Percentiles rank a stretch among this genome's conserved stretches.
Evolutionary conservation across 805 yeast species (phyloP).

Genomic region (Nakazawaea anatomiae): DNA sequence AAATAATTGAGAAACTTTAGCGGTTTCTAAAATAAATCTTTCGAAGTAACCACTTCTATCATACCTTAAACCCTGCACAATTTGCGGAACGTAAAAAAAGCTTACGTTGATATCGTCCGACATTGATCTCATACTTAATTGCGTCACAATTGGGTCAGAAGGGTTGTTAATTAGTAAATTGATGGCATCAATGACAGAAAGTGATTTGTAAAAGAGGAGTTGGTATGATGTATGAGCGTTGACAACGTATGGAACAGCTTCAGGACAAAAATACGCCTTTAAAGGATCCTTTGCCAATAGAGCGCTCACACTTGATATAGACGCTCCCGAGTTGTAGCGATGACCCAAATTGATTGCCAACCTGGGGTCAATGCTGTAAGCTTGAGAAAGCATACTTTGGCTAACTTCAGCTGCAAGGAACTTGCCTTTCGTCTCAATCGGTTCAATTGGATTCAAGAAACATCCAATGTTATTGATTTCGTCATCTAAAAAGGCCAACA

Average conservation of each 20-base stretch:
- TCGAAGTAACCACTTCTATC: slow-evolving; percentile 80
- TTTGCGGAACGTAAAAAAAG: slow-evolving; percentile 96
- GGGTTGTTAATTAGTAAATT: slow-evolving; percentile 69
- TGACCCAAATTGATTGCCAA: slow-evolving; percentile 67
- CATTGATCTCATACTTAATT: slow-evolving; percentile 84
- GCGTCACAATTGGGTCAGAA: slow-evolving; percentile 64
- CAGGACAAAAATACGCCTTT: slow-evolving; percentile 47
- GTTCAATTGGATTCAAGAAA: slow-evolving; percentile 67
- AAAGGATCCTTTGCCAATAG: slow-evolving; percentile 43
- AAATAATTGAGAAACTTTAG: slow-evolving; percentile 82
- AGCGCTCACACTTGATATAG: slow-evolving; percentile 38
- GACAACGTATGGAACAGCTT: slow-evolving; percentile 51
- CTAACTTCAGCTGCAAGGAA: slow-evolving; percentile 27
- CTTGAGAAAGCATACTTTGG: slow-evolving; percentile 41
- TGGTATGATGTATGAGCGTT: slow-evolving; percentile 27
- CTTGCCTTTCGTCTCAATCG: slow-evolving; percentile 32
- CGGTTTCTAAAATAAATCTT: slow-evolving; percentile 85
- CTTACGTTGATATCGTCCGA: slow-evolving; percentile 81
- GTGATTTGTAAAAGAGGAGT: slow-evolving; percentile 64
- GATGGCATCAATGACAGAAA: slow-evolving; percentile 80
- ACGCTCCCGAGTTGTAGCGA: slow-evolving; percentile 42
- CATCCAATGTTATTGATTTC: slow-evolving; percentile 68
- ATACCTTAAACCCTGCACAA: slow-evolving; percentile 85
- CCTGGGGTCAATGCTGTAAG: slow-evolving; percentile 63
- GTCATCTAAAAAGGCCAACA: slow-evolving; percentile 62